Evolutionary conservation across 495 filamentous ascomycete species (phyloP).

Genomic region (Parmelia sp.): DNA sequence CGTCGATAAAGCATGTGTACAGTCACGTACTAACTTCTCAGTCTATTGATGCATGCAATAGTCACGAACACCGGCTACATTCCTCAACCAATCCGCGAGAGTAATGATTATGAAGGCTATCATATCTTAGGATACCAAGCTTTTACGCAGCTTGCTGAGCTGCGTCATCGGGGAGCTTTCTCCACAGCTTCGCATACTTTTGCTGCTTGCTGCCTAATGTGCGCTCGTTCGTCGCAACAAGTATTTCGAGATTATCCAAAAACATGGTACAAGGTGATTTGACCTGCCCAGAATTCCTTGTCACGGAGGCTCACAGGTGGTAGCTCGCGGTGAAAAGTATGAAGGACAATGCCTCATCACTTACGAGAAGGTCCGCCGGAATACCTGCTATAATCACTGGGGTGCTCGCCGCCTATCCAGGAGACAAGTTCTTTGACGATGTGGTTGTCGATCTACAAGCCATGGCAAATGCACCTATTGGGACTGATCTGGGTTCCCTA

Average conservation of each 20-base stretch:
- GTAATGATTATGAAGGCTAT: conserved; percentile 37
- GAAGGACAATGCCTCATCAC: conserved; percentile 61
- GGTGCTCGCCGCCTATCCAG: conserved; percentile 53
- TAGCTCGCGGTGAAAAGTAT: conserved; percentile 60
- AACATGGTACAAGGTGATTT: conserved; percentile 60
- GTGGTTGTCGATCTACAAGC: conserved; percentile 48
- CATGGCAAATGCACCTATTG: conserved; percentile 52
- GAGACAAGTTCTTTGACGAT: conserved; percentile 41
- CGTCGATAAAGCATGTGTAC: neutral
- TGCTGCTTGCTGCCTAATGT: conserved; percentile 61
- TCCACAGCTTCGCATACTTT: conserved; percentile 89
- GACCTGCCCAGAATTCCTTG: neutral
- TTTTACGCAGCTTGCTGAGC: conserved; percentile 72
- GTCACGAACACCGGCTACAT: conserved; percentile 35
- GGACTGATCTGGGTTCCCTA: conserved; percentile 42
- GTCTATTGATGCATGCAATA: conserved; percentile 18
- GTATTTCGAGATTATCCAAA: conserved; percentile 38
- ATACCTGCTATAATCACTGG: conserved; percentile 79
- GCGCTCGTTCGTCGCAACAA: conserved; percentile 45
- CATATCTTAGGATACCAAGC: conserved; percentile 58
- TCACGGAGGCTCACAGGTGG: conserved; percentile 9
- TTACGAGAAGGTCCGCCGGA: conserved; percentile 84
- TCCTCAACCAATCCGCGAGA: conserved; percentile 28
- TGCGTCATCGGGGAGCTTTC: conserved; percentile 90
- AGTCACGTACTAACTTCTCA: conserved; percentile 10